Conservation (phyloP, 352 stramenopile genomes). For the Plasmopara halstedii region DNA sequence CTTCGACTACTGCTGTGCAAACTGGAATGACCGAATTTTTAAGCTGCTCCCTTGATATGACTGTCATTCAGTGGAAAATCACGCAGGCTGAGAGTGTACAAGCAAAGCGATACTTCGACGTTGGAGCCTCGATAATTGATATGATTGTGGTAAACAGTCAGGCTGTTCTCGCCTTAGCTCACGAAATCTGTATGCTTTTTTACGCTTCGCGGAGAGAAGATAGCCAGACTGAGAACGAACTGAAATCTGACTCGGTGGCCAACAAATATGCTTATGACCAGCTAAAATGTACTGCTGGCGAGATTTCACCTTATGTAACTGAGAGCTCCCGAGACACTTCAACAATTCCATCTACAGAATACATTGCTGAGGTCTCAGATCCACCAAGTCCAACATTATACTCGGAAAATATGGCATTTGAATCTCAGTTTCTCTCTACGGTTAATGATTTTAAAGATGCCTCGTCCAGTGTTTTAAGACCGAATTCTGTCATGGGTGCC, state of each 20-base stretch:
- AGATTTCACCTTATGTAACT: neutral
- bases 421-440: slow-evolving; percentile 12
- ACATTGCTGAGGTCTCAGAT: slow-evolving; percentile 1
- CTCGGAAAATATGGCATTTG: slow-evolving; percentile 14
- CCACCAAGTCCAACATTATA: slow-evolving; percentile 3
- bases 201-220: slow-evolving; percentile 4
- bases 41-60: slow-evolving; percentile 57
- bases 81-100: slow-evolving; percentile 15
- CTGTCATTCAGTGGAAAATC: slow-evolving; percentile 48
- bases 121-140: slow-evolving; percentile 42
- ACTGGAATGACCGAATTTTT: slow-evolving; percentile 21
- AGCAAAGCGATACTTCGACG: slow-evolving; percentile 56
- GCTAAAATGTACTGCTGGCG: neutral
- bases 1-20: neutral
- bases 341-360: slow-evolving; percentile 20
- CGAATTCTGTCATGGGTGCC: neutral
- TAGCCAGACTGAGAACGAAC: slow-evolving; percentile 4
- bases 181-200: slow-evolving; percentile 31
- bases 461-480: slow-evolving; percentile 7
- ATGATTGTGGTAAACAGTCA: slow-evolving; percentile 24
- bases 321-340: slow-evolving; percentile 10
- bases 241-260: neutral
- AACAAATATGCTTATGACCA: neutral
- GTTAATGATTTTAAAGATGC: slow-evolving; percentile 10
- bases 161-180: slow-evolving; percentile 25